Percentiles rank a stretch among this genome's conserved stretches.
phyloP scores from a whole-genome alignment of 164 flowering plant species.

The Saururus chinensis region DNA sequence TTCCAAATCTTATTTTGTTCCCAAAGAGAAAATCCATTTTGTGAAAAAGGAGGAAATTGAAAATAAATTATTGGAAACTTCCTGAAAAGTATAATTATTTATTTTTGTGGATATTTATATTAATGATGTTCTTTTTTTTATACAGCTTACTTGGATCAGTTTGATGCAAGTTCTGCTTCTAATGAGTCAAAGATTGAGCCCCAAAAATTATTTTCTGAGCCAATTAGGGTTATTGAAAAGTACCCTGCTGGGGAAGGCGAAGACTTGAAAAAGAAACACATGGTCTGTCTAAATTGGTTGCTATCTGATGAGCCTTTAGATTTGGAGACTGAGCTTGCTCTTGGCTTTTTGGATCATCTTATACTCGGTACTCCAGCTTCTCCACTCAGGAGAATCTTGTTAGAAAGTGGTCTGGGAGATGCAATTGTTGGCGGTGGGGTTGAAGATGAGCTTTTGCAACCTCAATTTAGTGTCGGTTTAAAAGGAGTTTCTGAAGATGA shows the following conservation, averaged over 20 bases:
- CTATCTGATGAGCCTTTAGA: conserved; percentile 85
- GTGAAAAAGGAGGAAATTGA: no score
- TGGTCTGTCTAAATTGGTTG: conserved; percentile 98
- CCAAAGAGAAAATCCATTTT: no score
- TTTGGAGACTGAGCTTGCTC: conserved; percentile 88
- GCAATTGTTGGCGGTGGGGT: conserved; percentile 95
- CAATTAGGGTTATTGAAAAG: conserved; percentile 74
- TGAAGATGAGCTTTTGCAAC: conserved; percentile 94
- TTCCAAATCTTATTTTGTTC: no score
- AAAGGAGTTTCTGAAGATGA: conserved; percentile 84
- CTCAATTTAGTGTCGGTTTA: conserved; percentile 85
- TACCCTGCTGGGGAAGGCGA: conserved; percentile 85
- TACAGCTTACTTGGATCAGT: conserved; percentile 72
- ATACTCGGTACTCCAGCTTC: conserved; percentile 97
- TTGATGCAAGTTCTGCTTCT: conserved; percentile 69
- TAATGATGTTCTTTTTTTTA: neutral
- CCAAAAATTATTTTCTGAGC: conserved; percentile 68
- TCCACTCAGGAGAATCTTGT: conserved; percentile 77
- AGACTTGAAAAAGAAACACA: conserved; percentile 82
- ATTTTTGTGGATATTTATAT: neutral
- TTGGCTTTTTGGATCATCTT: conserved; percentile 91
- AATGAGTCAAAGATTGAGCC: conserved; percentile 51
- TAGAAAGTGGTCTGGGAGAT: conserved; percentile 93
- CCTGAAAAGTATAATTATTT: neutral
- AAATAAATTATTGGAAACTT: neutral